Base-by-base conservation (phyloP, 768 basidiomycete genomes). In the Termitomyces sp. region DNA sequence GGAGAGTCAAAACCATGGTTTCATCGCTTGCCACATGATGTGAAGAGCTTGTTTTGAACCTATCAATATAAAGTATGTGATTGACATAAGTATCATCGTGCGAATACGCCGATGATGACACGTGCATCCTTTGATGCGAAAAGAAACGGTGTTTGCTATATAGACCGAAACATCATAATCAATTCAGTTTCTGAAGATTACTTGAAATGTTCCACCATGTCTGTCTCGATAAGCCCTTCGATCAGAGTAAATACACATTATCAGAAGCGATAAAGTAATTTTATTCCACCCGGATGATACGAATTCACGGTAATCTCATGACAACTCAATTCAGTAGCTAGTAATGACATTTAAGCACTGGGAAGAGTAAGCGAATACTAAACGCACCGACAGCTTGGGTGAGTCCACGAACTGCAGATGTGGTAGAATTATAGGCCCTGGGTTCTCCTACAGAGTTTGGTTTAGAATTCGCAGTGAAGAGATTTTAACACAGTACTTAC, bases 41-140 rank as follows among this genome's bases (percentile, higher is more conserved):
- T n/a, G n/a, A n/a, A n/a, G n/a, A n/a, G n/a, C n/a, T n/a, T n/a
- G n/a, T n/a, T n/a, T n/a, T n/a, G n/a, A n/a, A n/a, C n/a, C n/a
- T n/a, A n/a, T n/a, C n/a, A n/a, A n/a, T n/a, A n/a, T n/a, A n/a
- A n/a, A n/a, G n/a, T n/a, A n/a, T n/a, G n/a, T n/a, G n/a, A n/a
- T n/a, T n/a, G n/a, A n/a, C n/a, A n/a, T n/a, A n/a, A n/a, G n/a
- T n/a, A n/a, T n/a, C n/a, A n/a, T n/a, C n/a, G n/a, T n/a, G n/a
- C n/a, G n/a, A n/a, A n/a, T n/a, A n/a, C n/a, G n/a, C 75, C 75
- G 0, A 74, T 74, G 12, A 77, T 68, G 34, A 69, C 73, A 44
- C 63, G 62, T 1, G 74, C 68, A 26, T 73, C 72, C 53, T 70
- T 68, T 9, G 74, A 75, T 18, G 68, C 69, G 5, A 76, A 71